Evolutionary conservation across 306 rosid genomes (phyloP).

Genomic region (Dicorynia guianensis): DNA sequence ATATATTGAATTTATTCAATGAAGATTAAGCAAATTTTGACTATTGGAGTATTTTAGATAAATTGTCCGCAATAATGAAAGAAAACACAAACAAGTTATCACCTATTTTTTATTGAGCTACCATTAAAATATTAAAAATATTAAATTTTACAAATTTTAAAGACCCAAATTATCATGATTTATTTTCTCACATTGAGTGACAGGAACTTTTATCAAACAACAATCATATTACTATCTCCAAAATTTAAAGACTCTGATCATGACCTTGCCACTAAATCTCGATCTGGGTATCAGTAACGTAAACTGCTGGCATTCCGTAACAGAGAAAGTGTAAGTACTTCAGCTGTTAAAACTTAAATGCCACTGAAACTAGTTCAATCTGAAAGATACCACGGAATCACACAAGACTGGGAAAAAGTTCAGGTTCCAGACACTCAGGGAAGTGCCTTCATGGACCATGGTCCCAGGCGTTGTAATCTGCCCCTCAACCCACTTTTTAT

Average conservation of each 20-base stretch:
- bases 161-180: too few relatives aligned
- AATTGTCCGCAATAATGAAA: too few relatives aligned
- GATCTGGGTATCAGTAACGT: neutral
- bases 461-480: constrained; percentile 19
- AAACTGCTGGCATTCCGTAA: constrained; percentile 31
- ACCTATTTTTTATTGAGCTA: too few relatives aligned
- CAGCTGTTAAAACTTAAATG: neutral
- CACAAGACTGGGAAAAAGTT: neutral
- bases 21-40: too few relatives aligned
- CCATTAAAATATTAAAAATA: too few relatives aligned
- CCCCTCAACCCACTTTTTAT: neutral
- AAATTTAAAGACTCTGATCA: constrained; percentile 26
- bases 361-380: neutral
- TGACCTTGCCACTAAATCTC: neutral
- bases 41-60: too few relatives aligned
- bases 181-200: too few relatives aligned
- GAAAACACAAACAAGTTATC: too few relatives aligned
- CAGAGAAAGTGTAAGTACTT: constrained; percentile 17
- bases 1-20: too few relatives aligned
- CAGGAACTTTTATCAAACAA: too few relatives aligned
- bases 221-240: too few relatives aligned
- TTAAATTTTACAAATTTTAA: too few relatives aligned
- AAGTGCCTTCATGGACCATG: constrained; percentile 7
- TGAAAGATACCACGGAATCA: constrained; percentile 23
- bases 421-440: constrained; percentile 7